phyloP scores from a whole-genome alignment of 768 basidiomycete species.

The Paxillus rubicundulus region DNA sequence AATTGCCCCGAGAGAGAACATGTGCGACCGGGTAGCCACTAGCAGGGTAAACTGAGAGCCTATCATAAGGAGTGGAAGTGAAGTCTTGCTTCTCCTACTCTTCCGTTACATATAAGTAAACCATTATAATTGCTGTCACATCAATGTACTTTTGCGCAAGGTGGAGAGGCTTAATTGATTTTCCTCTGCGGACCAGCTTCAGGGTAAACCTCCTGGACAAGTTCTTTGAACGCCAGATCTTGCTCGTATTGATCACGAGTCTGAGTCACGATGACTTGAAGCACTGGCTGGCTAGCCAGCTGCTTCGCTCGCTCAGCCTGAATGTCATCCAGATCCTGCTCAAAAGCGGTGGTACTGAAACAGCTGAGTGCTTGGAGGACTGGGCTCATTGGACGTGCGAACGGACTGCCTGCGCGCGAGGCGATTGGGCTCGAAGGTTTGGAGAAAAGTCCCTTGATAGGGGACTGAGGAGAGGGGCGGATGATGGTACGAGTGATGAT shows the following conservation, averaged over 20 bases:
- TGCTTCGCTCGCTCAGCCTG: conserved; percentile 19
- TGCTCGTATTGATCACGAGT: conserved; percentile 33
- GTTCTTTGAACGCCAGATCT: conserved; percentile 32
- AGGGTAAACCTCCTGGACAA: conserved; percentile 25
- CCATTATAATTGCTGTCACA: conserved; percentile 5
- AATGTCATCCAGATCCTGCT: conserved; percentile 29
- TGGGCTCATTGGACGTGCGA: conserved; percentile 21
- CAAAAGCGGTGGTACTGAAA: conserved; percentile 32
- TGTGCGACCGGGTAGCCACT: too few relatives aligned
- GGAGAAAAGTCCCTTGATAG: conserved; percentile 26
- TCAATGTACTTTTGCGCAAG: conserved; percentile 15
- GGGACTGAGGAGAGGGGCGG: conserved; percentile 30
- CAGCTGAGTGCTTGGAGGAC: conserved; percentile 33
- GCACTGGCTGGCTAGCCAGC: conserved; percentile 16
- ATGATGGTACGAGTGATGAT: conserved; percentile 38
- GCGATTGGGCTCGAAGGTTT: conserved; percentile 31
- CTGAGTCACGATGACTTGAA: conserved; percentile 35
- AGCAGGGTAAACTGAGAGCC: neutral
- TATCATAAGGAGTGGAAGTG: conserved; percentile 6
- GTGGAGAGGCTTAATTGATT: neutral
- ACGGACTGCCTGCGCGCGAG: conserved; percentile 25
- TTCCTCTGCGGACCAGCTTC: conserved; percentile 20
- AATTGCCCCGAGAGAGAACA: too few relatives aligned
- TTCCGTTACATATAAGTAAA: conserved; percentile 22
- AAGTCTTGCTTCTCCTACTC: conserved; percentile 17